Conservation (phyloP, 768 basidiomycete species). For the Leccinum disarticulatum region DNA sequence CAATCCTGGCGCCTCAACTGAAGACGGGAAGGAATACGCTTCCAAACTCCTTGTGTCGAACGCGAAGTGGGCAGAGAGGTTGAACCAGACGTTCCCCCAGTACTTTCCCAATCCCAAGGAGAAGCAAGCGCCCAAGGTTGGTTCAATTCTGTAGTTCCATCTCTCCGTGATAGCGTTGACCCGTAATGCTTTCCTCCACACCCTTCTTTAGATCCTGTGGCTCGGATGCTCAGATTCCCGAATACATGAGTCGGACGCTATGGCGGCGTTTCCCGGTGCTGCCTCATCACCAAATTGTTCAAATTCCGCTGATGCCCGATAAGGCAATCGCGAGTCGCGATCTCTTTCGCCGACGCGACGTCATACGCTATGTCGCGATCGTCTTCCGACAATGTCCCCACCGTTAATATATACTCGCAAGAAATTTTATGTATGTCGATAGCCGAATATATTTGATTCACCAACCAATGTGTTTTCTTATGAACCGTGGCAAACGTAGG, state of each 20-base stretch:
- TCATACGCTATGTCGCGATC: no score
- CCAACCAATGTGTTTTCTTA: no score
- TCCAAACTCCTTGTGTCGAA: conserved; percentile 11
- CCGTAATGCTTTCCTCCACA: background rate
- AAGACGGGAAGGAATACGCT: background rate
- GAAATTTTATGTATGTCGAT: no score
- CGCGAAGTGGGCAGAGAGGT: conserved; percentile 18
- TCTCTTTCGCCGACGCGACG: no score
- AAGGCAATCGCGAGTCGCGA: no score
- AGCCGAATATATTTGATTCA: no score
- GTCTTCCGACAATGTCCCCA: no score
- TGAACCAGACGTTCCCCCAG: conserved; percentile 22
- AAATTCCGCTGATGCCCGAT: no score
- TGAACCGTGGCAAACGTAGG: no score
- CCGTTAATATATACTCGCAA: no score
- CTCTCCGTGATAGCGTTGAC: background rate
- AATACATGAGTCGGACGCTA: conserved; percentile 77
- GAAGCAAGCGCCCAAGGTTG: conserved; percentile 23
- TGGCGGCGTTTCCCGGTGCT: conserved; percentile 68
- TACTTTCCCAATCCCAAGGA: conserved; percentile 16
- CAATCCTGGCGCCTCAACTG: no score
- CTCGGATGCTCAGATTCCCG: conserved; percentile 84
- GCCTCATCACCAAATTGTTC: no score
- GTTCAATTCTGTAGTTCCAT: background rate
- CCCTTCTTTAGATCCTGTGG: conserved; percentile 60